Evolutionary conservation across 345 rosid species (phyloP), one percentile per base, ranked within the genome.

Genomic region (Eucalyptus sp.): DNA sequence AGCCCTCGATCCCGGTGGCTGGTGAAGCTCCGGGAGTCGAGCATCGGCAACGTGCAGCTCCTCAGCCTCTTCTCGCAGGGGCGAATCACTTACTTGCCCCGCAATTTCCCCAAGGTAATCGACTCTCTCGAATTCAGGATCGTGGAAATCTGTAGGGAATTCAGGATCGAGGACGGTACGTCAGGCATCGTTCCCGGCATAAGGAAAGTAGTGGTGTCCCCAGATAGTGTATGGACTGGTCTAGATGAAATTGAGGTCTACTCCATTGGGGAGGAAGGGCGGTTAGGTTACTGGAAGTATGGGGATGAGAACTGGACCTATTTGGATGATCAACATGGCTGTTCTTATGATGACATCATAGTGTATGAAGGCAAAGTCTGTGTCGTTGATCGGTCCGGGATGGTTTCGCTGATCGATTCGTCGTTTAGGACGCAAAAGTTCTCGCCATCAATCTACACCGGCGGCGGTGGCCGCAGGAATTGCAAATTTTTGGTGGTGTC

Each of bases 241-340:
- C 50, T 46, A 8, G 52, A 62, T 4, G 87, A 44, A 13, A 16
- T 41, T 25, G 56, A 56, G 29, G 79, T 66, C 15, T 29, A 90
- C 29, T 86, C 24, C 8, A 5, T 86, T 8, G 18, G 1, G 1
- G 27, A 51, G 50, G 46, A 44, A 33, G 88, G 90, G 49, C 87
- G 48, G 18, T 48, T 90, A 88, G 80, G 54, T 24, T 43, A 60
- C 41, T 89, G 88, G 90, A 92, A 51, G 37, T 86, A 27, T 12
- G 91, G 92, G 20, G 85, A 87, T 22, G 60, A 89, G 80, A 62
- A 88, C 17, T 92, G 92, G 93, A 89, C 48, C 84, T 41, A 43
- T 49, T 37, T 20, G 50, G 17, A 80, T 31, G 60, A 86, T n/a
- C 37, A 48, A 13, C 12, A 25, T 22, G 49, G 29, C 20, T 52